phyloP scores from a whole-genome alignment of 345 rosid species.

The Populus tremula region DNA sequence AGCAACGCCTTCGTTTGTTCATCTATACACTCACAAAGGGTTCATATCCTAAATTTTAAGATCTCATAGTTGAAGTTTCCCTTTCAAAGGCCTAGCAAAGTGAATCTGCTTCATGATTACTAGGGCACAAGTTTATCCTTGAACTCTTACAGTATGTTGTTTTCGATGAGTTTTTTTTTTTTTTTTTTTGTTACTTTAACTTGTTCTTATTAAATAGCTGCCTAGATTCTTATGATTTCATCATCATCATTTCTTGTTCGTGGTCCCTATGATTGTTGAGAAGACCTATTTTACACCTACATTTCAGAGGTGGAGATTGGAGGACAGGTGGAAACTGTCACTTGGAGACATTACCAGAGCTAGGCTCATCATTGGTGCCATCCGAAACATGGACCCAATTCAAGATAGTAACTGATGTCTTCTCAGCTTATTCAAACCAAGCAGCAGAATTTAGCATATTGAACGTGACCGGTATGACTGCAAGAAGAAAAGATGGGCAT shows the following conservation, averaged over 20 bases:
- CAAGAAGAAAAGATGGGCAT: conserved; percentile 46
- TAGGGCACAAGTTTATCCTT: too few species aligned
- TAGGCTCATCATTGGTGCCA: conserved; percentile 37
- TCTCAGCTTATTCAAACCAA: conserved; percentile 22
- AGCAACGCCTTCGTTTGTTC: neutral
- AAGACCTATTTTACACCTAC: neutral
- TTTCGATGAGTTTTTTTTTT: too few species aligned
- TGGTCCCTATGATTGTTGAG: neutral
- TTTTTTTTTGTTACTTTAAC: too few species aligned
- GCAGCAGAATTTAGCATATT: conserved; percentile 19
- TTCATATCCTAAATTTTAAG: neutral
- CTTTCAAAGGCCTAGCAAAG: neutral
- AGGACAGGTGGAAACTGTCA: conserved; percentile 41
- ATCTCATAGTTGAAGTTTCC: neutral
- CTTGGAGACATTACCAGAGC: conserved; percentile 41
- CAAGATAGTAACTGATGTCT: conserved; percentile 21
- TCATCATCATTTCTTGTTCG: neutral
- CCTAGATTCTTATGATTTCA: too few species aligned
- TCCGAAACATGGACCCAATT: conserved; percentile 35
- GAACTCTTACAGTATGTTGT: too few species aligned
- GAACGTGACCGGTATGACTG: conserved; percentile 41
- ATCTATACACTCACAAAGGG: neutral
- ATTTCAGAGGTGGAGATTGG: conserved; percentile 47
- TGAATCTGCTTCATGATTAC: neutral
- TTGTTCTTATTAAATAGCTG: too few species aligned